phyloP scores from a whole-genome alignment of 164 flowering plant genomes.

The Macadamia integrifolia region DNA sequence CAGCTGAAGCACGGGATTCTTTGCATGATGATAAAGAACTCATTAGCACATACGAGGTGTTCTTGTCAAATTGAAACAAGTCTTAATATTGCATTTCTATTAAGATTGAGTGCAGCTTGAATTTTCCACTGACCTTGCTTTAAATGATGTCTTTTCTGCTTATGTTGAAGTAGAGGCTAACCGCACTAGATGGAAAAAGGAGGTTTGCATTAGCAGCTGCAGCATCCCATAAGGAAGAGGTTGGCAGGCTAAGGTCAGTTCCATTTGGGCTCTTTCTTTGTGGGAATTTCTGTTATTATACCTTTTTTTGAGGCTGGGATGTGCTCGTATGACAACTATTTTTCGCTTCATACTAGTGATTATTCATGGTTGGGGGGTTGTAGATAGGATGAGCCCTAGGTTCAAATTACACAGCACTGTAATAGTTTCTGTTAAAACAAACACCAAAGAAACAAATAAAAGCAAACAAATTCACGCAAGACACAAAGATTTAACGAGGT shows the following conservation, averaged over 20 bases:
- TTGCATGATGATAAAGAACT: conserved; percentile 91
- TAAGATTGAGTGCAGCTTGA: too few relatives aligned
- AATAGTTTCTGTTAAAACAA: too few relatives aligned
- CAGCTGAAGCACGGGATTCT: conserved; percentile 87
- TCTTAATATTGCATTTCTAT: too few relatives aligned
- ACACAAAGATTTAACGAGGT: too few relatives aligned
- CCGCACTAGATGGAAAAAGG: conserved; percentile 97
- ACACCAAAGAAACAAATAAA: too few relatives aligned
- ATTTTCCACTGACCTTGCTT: neutral
- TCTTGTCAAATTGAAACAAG: neutral
- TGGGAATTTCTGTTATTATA: neutral
- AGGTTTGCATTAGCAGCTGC: conserved; percentile 99
- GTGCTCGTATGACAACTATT: too few relatives aligned
- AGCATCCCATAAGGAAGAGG: conserved; percentile 90
- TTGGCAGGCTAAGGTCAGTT: conserved; percentile 79
- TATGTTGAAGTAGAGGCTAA: conserved; percentile 58
- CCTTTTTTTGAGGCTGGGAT: neutral
- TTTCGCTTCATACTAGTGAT: too few relatives aligned
- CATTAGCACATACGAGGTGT: conserved; percentile 87
- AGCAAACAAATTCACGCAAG: too few relatives aligned
- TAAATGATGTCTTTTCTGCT: neutral
- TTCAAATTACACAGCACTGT: too few relatives aligned
- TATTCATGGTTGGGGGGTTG: too few relatives aligned
- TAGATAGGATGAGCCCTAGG: too few relatives aligned
- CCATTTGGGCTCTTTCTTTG: neutral